Conservation (phyloP, 78 protist genomes). For the Dictyostelium firmibasis region DNA sequence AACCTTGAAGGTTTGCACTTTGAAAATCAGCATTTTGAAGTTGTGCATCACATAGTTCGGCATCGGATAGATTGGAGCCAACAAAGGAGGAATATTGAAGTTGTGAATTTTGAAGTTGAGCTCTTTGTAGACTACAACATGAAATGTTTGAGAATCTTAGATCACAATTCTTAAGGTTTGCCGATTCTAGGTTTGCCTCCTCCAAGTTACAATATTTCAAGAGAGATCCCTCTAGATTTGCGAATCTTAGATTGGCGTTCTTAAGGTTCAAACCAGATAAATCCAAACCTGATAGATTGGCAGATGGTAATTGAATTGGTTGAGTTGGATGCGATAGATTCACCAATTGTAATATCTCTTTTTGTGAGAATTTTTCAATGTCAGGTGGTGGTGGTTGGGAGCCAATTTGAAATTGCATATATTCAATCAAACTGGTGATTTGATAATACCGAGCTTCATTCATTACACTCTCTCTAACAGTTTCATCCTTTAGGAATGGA, state of each 20-base stretch:
- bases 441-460: conserved; percentile 54
- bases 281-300: conserved; percentile 50
- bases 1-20: conserved; percentile 34
- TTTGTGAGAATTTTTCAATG: conserved; percentile 28
- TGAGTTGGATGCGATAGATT: background rate
- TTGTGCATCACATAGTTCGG: conserved; percentile 53
- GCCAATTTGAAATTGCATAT: background rate
- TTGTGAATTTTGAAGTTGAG: conserved; percentile 50
- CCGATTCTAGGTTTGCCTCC: conserved; percentile 50
- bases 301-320: conserved; percentile 51
- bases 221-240: conserved; percentile 57
- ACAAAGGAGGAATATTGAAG: conserved; percentile 36
- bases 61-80: conserved; percentile 51
- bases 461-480: background rate
- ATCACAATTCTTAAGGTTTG: conserved; percentile 57
- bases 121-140: conserved; percentile 17
- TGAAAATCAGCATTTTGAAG: conserved; percentile 74
- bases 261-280: conserved; percentile 30
- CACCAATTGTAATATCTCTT: conserved; percentile 34
- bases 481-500: background rate
- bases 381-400: background rate
- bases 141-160: conserved; percentile 54
- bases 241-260: conserved; percentile 51
- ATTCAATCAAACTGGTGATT: conserved; percentile 5
- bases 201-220: conserved; percentile 34